Evolutionary conservation across 805 yeast species (phyloP).

Genomic region (Saturnispora quitensis): DNA sequence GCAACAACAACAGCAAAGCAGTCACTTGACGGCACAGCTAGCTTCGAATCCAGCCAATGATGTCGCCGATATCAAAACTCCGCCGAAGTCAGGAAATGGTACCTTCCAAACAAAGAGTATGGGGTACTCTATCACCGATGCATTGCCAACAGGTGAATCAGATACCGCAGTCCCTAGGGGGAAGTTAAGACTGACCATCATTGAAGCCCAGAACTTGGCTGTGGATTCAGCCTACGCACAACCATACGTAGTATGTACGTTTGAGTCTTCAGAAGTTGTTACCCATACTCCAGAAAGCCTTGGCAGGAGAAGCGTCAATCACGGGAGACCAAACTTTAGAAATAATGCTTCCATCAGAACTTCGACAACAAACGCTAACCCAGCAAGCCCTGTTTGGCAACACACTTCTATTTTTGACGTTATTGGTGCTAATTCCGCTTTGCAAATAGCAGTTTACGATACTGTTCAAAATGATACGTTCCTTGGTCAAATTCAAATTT

Average conservation of each 20-base stretch:
- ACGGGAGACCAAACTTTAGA: constrained; percentile 1
- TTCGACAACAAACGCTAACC: constrained; percentile 19
- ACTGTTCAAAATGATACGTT: constrained; percentile 73
- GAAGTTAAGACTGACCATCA: constrained; percentile 67
- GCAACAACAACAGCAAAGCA: constrained; percentile 9
- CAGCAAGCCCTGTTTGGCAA: constrained; percentile 75
- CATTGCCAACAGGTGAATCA: constrained; percentile 16
- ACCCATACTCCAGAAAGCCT: constrained; percentile 64
- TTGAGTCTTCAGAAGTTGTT: constrained; percentile 85
- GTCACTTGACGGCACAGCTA: constrained; percentile 17
- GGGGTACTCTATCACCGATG: constrained; percentile 10
- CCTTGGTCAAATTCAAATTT: constrained; percentile 72
- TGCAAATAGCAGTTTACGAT: constrained; percentile 89
- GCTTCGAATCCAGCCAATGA: not conserved
- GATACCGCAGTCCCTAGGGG: constrained; percentile 55
- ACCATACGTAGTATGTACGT: constrained; percentile 87
- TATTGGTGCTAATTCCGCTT: constrained; percentile 69
- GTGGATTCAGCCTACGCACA: constrained; percentile 47
- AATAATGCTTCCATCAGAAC: constrained; percentile 22
- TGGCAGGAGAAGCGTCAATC: constrained; percentile 10
- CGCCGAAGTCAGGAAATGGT: not conserved
- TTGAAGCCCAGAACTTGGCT: constrained; percentile 66
- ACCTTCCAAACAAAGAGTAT: constrained; percentile 21
- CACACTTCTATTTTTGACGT: constrained; percentile 92
- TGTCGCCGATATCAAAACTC: not conserved